Evolutionary conservation across 2,329 filamentous ascomycete genomes (phyloP).

Genomic region (Neofusicoccum ribis): DNA sequence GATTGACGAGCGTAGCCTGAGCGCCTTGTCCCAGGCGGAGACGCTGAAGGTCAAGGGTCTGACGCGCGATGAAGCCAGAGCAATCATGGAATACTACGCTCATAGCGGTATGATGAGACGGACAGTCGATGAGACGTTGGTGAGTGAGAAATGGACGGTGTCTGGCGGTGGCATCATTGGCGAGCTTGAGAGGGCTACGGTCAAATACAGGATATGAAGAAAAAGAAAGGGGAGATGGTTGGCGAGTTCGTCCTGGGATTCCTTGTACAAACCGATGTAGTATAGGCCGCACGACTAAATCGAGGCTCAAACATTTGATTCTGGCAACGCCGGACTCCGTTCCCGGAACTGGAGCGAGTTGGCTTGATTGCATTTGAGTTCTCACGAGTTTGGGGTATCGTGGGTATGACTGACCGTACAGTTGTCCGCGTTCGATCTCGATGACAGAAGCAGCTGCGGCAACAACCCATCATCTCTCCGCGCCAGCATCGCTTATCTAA

Average conservation of each 20-base stretch:
- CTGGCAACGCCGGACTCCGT: neutral
- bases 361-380: neutral
- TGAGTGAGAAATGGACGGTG: conserved; percentile 82
- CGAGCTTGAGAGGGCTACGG: conserved; percentile 73
- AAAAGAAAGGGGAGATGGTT: neutral
- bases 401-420: neutral
- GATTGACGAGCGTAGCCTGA: conserved; percentile 55
- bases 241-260: neutral
- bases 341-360: neutral
- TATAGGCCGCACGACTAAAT: neutral
- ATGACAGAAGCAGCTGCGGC: neutral
- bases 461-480: neutral
- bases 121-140: conserved; percentile 67
- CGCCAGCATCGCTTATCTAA: neutral
- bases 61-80: conserved; percentile 71
- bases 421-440: too few relatives aligned
- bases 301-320: neutral
- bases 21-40: conserved; percentile 46
- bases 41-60: conserved; percentile 65
- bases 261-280: neutral
- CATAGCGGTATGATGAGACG: conserved; percentile 76
- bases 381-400: neutral
- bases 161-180: conserved; percentile 79
- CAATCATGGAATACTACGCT: conserved; percentile 91
- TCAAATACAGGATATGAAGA: conserved; percentile 42